Evolutionary conservation across 2,329 filamentous ascomycete species (phyloP).

Genomic region (Fusarium annulatum): DNA sequence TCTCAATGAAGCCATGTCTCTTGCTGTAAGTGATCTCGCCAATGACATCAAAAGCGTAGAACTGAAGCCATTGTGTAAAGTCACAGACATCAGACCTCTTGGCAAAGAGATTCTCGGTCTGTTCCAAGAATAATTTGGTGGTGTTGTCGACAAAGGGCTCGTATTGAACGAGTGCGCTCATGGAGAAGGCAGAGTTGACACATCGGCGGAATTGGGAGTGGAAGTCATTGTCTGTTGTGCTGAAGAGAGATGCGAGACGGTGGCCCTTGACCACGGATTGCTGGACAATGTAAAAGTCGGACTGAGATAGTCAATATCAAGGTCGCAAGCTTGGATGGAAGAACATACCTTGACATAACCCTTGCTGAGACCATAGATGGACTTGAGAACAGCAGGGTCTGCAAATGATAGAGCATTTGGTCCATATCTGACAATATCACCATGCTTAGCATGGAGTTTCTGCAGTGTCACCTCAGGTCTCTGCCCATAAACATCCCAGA

Average conservation of each 20-base stretch:
- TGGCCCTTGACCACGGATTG: constrained; percentile 76
- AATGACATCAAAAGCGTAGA: constrained; percentile 85
- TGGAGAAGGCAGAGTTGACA: constrained; percentile 81
- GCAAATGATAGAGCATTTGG: constrained; percentile 80
- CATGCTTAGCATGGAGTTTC: constrained; percentile 75
- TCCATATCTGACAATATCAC: constrained; percentile 78
- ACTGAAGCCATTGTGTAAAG: constrained; percentile 80
- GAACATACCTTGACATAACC: constrained; percentile 79
- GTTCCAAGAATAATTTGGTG: constrained; percentile 74
- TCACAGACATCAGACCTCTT: constrained; percentile 56
- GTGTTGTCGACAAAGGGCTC: constrained; percentile 84
- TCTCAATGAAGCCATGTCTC: constrained; percentile 79
- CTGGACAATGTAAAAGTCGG: constrained; percentile 84
- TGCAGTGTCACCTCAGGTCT: constrained; percentile 75
- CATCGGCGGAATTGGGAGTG: constrained; percentile 80
- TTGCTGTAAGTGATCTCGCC: constrained; percentile 82
- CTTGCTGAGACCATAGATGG: constrained; percentile 85
- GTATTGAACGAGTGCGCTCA: constrained; percentile 81
- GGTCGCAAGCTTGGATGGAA: too few species aligned
- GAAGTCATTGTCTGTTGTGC: constrained; percentile 78
- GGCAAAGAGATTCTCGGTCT: constrained; percentile 68
- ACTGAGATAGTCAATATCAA: too few species aligned
- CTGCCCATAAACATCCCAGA: constrained; percentile 73
- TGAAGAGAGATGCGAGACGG: constrained; percentile 78
- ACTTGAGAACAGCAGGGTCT: constrained; percentile 77